Evolutionary conservation across 371 early-diverging fungal genomes (phyloP), one percentile per base, ranked within the genome.

Genomic region (Umbelopsis sp.): DNA sequence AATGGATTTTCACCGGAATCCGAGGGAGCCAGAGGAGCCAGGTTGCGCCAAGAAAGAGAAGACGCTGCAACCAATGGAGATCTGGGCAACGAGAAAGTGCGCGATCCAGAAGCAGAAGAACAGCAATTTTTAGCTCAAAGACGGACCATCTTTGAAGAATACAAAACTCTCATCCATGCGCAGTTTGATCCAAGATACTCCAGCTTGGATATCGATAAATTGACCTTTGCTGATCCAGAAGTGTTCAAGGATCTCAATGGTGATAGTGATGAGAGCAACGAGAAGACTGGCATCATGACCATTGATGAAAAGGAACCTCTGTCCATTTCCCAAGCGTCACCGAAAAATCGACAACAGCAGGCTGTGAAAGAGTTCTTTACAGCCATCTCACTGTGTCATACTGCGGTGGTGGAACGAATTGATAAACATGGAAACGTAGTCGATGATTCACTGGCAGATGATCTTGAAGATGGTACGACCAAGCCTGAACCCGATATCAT

Each of bases 321-420:
- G 35, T 18, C n/a, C 2, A 24, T 29, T 8, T 16, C 57, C 8
- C 11, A 29, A 5, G n/a, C 14, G 11, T 18, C 57, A 29, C 18
- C 32, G 0, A 32, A 12, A 18, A 14, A 29, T 5, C 35, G 44
- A 12, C 57, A 35, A 25, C 35, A 50, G 14, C 63, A 69, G 25
- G 32, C 18, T 16, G 37, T 95, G 50, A 80, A 86, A 35, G 91
- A 95, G 63, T 98, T 98, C 66, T 92, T 97, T 69, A 88, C 89
- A 9, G 80, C 93, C 18, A 78, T 99, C 20, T 91, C 97, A 3
- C 81, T 97, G 0, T 99, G 98, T 76, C 98, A 99, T 74, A 96
- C 97, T 0, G 97, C 97, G 0, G 80, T 99, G 4, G 88, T 95
- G 9, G 97, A 97, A 70, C 80, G 76, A 24, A 71, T 84, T 9